Conservation (phyloP, 768 basidiomycete species). For the Podaxis sp. region DNA sequence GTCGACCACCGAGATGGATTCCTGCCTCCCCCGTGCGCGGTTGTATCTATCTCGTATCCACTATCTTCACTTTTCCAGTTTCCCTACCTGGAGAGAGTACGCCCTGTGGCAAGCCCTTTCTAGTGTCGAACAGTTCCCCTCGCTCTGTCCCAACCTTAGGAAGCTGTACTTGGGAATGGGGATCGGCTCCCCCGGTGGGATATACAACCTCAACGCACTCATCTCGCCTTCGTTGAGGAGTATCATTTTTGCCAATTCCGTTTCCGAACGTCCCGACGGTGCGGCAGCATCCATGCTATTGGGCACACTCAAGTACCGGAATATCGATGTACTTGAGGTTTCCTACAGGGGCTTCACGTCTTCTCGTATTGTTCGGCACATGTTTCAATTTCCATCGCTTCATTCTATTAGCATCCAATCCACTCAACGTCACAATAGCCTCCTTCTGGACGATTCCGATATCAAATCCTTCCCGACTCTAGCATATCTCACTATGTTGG, state of each 20-base stretch:
- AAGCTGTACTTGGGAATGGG: not conserved
- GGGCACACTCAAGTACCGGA: not conserved
- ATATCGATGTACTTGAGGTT: not conserved
- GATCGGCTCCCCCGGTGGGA: not conserved
- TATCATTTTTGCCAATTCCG: not conserved
- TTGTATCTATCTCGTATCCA: not conserved
- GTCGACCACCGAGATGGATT: not conserved
- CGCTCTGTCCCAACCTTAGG: conserved; percentile 1
- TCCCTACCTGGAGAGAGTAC: not conserved
- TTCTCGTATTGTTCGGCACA: not conserved
- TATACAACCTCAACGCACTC: not conserved
- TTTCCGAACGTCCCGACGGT: not conserved
- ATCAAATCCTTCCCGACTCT: not conserved
- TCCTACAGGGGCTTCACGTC: not conserved
- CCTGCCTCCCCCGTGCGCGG: not conserved
- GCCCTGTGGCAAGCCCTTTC: conserved; percentile 1
- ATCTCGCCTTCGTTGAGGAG: not conserved
- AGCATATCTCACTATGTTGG: not conserved
- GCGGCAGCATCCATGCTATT: not conserved
- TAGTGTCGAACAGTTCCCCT: not conserved
- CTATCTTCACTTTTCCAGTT: not conserved
- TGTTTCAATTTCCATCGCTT: not conserved
- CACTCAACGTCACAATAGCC: not conserved
- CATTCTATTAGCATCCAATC: not conserved
- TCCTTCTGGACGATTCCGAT: not conserved